Evolutionary conservation across 2,329 filamentous ascomycete species (phyloP), one percentile per base, ranked within the genome.

Genomic region (Penicillium sumatraense): DNA sequence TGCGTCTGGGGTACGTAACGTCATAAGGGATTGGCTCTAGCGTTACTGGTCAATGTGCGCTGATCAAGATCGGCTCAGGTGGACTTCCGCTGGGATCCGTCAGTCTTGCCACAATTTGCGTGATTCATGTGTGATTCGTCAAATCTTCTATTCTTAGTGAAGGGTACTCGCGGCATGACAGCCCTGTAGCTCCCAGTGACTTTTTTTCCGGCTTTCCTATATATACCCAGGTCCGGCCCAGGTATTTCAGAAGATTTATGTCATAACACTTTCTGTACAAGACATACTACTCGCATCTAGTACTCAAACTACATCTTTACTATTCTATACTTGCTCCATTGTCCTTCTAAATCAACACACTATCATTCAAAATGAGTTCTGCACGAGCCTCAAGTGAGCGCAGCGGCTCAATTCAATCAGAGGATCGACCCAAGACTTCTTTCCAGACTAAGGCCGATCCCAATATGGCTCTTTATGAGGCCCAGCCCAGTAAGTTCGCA

Each of bases 401-500:
- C 31, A 59, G 58, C 27, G 63, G 60, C 44, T 69, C 66, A 3
- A 53, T 68, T 26, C 40, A 63, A 20, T 67, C 63, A n/a, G 54
- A 61, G 3, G 58, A 64, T 6, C 60, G 59, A 51, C 61, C 56
- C 24, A 67, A 65, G 46, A 61, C 53, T 5, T 65, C 67, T 14
- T 49, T 91, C 65, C 87, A 90, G 64, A 87, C 82, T 72, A 96
- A 95, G 80, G 89, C 91, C 29, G 91, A 96, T 73, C 92, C 92
- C 29, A 91, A 89, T 59, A 78, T 91, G 73, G 92, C 92, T 60
- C 88, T 96, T 73, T 87, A 83, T 61, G 92, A 96, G 76, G 86
- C 85, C 52, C 90, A 96, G 74, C 92, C 93, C 59, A 84, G 92
- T 96, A 80, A 67, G 89, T 20, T 26, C 40, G 24, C 56, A 11